Evolutionary conservation across 257 asterid genomes (phyloP).

Genomic region (Parsonsia alboflavescens): DNA sequence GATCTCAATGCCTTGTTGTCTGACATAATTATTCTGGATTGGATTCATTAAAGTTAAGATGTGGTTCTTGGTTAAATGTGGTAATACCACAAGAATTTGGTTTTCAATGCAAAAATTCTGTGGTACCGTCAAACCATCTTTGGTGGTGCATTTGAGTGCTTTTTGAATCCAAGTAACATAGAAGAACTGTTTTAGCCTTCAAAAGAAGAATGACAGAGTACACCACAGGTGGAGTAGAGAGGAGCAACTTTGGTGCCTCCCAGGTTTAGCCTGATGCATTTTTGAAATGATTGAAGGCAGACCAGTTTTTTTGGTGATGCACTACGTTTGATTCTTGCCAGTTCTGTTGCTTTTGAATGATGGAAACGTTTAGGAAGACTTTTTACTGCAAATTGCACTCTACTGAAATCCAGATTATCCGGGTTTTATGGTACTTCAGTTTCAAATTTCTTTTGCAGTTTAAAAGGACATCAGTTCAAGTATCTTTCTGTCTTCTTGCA

Average conservation of each 20-base stretch:
- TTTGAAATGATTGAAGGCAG: not conserved
- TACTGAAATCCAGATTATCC: not conserved
- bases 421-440: not conserved
- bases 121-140: not conserved
- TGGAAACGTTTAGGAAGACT: not conserved
- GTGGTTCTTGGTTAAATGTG: not conserved
- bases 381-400: too few species aligned
- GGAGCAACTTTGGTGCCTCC: not conserved
- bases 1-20: not conserved
- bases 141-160: not conserved
- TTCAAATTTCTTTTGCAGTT: not conserved
- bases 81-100: not conserved
- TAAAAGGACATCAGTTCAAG: not conserved
- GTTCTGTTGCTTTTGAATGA: not conserved
- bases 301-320: not conserved
- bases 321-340: not conserved
- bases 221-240: not conserved
- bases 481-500: constrained; percentile 22
- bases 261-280: too few species aligned
- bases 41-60: not conserved
- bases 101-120: not conserved
- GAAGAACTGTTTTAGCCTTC: not conserved
- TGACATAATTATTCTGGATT: not conserved
- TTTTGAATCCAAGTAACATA: not conserved
- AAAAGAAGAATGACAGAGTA: not conserved